Evolutionary conservation across 768 basidiomycete species (phyloP).

Genomic region (Coprinellus micaceus): DNA sequence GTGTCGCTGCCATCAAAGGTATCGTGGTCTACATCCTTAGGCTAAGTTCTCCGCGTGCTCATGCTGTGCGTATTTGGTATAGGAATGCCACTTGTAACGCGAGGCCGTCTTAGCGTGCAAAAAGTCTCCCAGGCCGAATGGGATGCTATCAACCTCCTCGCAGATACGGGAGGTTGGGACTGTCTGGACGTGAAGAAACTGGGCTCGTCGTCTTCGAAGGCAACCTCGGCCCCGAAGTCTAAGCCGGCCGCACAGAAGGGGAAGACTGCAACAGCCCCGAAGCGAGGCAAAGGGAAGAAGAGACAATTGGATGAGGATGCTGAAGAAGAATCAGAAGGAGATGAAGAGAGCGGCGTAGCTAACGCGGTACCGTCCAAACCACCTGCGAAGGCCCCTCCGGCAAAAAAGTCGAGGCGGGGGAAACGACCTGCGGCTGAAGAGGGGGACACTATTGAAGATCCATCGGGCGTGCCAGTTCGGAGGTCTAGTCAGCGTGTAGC

Average conservation of each 20-base stretch:
- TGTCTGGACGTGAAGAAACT: constrained; percentile 34
- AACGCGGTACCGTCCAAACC: background rate
- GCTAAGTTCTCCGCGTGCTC: too few species aligned
- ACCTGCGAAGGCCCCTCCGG: too few species aligned
- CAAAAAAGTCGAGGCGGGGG: too few species aligned
- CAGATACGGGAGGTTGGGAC: constrained; percentile 79
- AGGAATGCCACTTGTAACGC: constrained; percentile 78
- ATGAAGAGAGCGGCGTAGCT: background rate
- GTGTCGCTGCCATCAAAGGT: constrained; percentile 65
- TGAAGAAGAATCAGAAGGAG: too few species aligned
- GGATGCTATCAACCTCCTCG: constrained; percentile 55
- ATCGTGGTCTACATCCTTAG: constrained; percentile 9
- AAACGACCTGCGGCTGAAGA: too few species aligned
- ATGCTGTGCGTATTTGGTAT: background rate
- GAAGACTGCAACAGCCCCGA: background rate
- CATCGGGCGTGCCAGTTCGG: too few species aligned
- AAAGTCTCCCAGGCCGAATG: constrained; percentile 66
- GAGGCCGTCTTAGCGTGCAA: constrained; percentile 87
- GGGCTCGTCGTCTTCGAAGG: background rate
- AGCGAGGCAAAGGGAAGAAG: background rate
- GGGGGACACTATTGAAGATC: too few species aligned
- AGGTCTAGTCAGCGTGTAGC: too few species aligned
- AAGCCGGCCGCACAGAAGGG: background rate
- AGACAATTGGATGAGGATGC: background rate
- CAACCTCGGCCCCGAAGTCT: background rate